These are phyloP conservation scores for Leccinum disarticulatum DNA, from an alignment of 768 basidiomycete species.

Conservation along the genomic window DNA sequence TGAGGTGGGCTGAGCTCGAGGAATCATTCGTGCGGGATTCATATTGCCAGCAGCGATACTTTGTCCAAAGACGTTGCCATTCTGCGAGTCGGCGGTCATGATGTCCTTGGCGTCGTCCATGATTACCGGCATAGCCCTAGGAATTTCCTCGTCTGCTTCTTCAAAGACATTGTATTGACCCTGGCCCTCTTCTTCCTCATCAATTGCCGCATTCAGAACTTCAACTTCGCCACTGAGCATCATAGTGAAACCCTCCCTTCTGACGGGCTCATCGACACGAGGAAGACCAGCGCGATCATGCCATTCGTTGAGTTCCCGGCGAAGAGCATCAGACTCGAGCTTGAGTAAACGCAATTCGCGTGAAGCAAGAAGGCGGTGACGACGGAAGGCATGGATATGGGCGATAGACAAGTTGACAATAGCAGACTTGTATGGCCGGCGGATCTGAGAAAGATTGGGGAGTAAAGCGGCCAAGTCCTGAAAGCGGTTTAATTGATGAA, in stretches of 20 bases:
- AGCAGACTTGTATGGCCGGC: constrained; percentile 92
- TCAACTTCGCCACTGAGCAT: constrained; percentile 71
- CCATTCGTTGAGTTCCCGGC: constrained; percentile 93
- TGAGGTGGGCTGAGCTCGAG: constrained; percentile 18
- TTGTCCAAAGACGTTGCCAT: constrained; percentile 32
- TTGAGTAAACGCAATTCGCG: constrained; percentile 80
- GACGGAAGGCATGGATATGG: constrained; percentile 78
- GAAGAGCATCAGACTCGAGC: constrained; percentile 80
- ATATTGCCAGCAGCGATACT: constrained; percentile 31
- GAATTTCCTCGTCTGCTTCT: constrained; percentile 43
- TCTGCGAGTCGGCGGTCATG: constrained; percentile 25
- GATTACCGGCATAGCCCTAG: constrained; percentile 23
- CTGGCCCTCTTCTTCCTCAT: constrained; percentile 53
- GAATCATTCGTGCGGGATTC: constrained; percentile 29
- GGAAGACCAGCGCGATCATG: constrained; percentile 73
- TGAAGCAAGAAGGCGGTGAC: constrained; percentile 78
- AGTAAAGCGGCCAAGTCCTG: constrained; percentile 90
- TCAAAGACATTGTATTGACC: constrained; percentile 38
- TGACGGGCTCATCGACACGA: constrained; percentile 68
- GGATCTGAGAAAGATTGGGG: constrained; percentile 86
- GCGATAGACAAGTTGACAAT: constrained; percentile 97
- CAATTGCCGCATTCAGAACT: constrained; percentile 51
- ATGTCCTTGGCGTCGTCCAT: constrained; percentile 35
- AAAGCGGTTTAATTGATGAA: constrained; percentile 16
- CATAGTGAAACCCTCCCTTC: constrained; percentile 71